Base-by-base conservation (phyloP, 2,329 filamentous ascomycete species). In the Exophiala bonariae region DNA sequence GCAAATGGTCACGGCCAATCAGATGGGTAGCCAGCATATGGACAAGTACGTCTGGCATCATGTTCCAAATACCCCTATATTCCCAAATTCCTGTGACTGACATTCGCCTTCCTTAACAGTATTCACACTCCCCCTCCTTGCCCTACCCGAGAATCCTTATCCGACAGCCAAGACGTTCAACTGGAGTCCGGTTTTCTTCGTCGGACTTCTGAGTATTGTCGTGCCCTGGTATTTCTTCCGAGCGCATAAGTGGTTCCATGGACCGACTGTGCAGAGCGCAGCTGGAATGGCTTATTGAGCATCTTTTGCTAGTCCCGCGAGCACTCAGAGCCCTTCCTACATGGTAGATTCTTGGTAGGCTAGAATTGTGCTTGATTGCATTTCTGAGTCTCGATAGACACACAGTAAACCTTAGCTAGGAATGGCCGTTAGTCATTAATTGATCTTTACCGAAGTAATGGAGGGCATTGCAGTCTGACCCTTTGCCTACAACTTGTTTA, bases 151-250 rank as follows among this genome's bases (percentile, higher is more conserved):
- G 7, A 13, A 19, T 13, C 40, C 40, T n/a, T 11, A 43, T 13
- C 26, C 28, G 14, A 33, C 26, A 14, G 31, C 31, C 11, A 18
- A 34, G 13, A 32, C 23, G 4, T 43, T 43, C 40, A 43, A 43
- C 13, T 43, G 40, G 40, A 43, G 40, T 28, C n/a, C 31, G n/a
- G 14, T 32, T 14, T 22, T 43, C 40, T 43, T 19, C 14, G 18
- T 32, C 11, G 40, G 40, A 13, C 16, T 43, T 11, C 4, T 43
- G 40, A 10, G 11, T 10, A 14, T 43, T 9, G 30, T 43, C 3
- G 18, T 43, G 9, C 40, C 40, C 9, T 43, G 40, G 40, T 43
- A 43, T 13, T 43, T 43, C 18, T 20, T 43, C 17, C 14, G 40
- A 13, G 40, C 40, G 6, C 11, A 28, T 14, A 43, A 43, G 17